These are phyloP conservation scores for Phytophthora pinifolia DNA, from an alignment of 352 stramenopile species.

Conservation along the genomic window DNA sequence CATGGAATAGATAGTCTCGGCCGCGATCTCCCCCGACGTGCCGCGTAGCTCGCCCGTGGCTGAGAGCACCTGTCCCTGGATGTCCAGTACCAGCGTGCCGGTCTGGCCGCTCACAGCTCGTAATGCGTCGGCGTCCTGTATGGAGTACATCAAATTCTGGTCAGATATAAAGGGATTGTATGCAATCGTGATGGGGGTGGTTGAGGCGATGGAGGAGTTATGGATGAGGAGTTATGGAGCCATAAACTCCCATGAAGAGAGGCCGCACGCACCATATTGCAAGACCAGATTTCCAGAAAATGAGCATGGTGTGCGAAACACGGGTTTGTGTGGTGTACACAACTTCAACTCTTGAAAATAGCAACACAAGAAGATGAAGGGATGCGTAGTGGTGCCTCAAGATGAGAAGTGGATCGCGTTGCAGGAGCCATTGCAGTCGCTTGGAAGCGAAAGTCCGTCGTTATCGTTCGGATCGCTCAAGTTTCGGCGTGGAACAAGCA, in stretches of 20 bases:
- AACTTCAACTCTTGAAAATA: slow-evolving; percentile 12
- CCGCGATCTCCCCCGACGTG: slow-evolving; percentile 47
- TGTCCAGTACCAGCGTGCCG: slow-evolving; percentile 64
- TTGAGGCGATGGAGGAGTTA: not conserved
- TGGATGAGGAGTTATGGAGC: slow-evolving; percentile 10
- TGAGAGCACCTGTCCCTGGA: slow-evolving; percentile 59
- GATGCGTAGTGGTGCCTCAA: slow-evolving; percentile 48
- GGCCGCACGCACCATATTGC: slow-evolving; percentile 16
- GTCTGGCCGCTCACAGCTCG: slow-evolving; percentile 51
- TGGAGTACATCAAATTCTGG: not conserved
- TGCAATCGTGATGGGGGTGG: not conserved
- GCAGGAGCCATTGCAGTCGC: slow-evolving; percentile 31
- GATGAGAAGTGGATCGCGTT: slow-evolving; percentile 34
- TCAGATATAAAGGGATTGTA: slow-evolving; percentile 1
- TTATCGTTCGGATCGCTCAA: not conserved
- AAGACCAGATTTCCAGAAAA: too few species aligned
- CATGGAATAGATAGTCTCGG: slow-evolving; percentile 67
- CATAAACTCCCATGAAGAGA: not conserved
- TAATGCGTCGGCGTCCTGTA: slow-evolving; percentile 55
- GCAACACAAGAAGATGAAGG: slow-evolving; percentile 37
- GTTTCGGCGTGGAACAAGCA: not conserved
- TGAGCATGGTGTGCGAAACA: not conserved
- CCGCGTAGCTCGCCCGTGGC: slow-evolving; percentile 61
- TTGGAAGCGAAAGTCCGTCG: not conserved
- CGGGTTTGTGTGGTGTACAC: not conserved